Percentiles rank a stretch among this genome's conserved stretches.
Evolutionary conservation across 2,329 filamentous ascomycete species (phyloP).

Genomic region (Kalmusia sp.): DNA sequence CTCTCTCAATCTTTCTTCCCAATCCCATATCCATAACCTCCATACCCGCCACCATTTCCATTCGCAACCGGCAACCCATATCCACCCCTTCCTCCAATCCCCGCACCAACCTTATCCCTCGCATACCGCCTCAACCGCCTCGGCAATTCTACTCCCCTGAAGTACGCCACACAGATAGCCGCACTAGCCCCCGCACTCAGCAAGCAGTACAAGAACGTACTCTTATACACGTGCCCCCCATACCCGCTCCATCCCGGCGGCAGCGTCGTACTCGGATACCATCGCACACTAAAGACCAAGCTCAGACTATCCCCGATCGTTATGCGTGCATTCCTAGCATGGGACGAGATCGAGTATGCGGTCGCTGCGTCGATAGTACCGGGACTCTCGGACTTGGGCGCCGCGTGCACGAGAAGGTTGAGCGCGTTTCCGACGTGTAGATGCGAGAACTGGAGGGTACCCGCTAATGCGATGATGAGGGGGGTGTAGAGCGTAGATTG

Average conservation of each 20-base stretch:
- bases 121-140: slow-evolving; percentile 63
- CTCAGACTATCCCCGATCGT: slow-evolving; percentile 88
- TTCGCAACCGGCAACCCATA: slow-evolving; percentile 43
- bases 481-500: slow-evolving; percentile 69
- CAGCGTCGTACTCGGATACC: slow-evolving; percentile 79
- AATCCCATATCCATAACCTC: slow-evolving; percentile 54
- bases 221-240: slow-evolving; percentile 59
- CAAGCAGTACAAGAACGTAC: slow-evolving; percentile 58
- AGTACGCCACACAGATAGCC: slow-evolving; percentile 62
- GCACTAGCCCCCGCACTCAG: slow-evolving; percentile 56
- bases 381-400: slow-evolving; percentile 58
- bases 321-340: slow-evolving; percentile 65
- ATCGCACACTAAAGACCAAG: slow-evolving; percentile 80
- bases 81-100: slow-evolving; percentile 34
- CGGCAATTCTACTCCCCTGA: slow-evolving; percentile 60
- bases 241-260: slow-evolving; percentile 64
- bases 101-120: slow-evolving; percentile 56
- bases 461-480: slow-evolving; percentile 85
- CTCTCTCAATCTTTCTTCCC: slow-evolving; percentile 51
- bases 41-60: slow-evolving; percentile 47
- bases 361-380: slow-evolving; percentile 87
- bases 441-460: slow-evolving; percentile 82
- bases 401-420: slow-evolving; percentile 82
- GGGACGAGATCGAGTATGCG: slow-evolving; percentile 81
- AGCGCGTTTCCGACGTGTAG: slow-evolving; percentile 89